Evolutionary conservation across 2,329 filamentous ascomycete species (phyloP), one percentile per base, ranked within the genome.

Genomic region (Talaromyces sp.): DNA sequence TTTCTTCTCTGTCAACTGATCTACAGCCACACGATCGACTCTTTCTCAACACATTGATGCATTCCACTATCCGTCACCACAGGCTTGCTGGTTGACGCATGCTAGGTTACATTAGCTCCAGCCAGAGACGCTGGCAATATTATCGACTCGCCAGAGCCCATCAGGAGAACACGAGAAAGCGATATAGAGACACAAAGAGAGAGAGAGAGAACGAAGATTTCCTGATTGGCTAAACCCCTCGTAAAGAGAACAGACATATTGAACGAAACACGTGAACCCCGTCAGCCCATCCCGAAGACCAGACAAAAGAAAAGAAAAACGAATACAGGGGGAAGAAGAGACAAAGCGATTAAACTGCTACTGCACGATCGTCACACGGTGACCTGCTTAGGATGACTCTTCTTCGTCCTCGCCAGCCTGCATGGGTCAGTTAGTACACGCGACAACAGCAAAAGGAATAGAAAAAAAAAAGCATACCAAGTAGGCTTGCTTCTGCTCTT

Each of bases 401-500:
- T 61, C 59, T 24, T 61, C 59, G 14, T 61, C 59, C 3, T 58
- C 59, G 35, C n/a, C 41, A 29, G 59, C 59, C 59, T 61, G 19
- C 19, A n/a, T 21, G 27, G 38, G 17, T 48, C 12, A 31, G 54
- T 21, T n/a, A 24, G 32, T 26, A 46, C 32, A 59, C 7, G 4
- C 7, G 4, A 10, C 24, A 31, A 9, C 2, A 9, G 46, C 10
- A 19, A 9, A n/a, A 43, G 11, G 17, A 1, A 17, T 3, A 3
- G 14, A 24, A 11, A 10, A 24, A 11, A 10, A 50, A 14, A 50
- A 4, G 17, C 88, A 82, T 83, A 95, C 91, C 72, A 91, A 88
- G 84, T 96, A 99, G 66, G 86, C 90, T 68, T 89, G 88, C 86
- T 99, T 99, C 86, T 97, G 92, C 69, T 96, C 91, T 79, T 97